A percentile compares a stretch with the other conserved stretches of the same genome.
Evolutionary conservation across 2,329 filamentous ascomycete species (phyloP).

Genomic region (Xenosphaeropsis pyriputrescens): DNA sequence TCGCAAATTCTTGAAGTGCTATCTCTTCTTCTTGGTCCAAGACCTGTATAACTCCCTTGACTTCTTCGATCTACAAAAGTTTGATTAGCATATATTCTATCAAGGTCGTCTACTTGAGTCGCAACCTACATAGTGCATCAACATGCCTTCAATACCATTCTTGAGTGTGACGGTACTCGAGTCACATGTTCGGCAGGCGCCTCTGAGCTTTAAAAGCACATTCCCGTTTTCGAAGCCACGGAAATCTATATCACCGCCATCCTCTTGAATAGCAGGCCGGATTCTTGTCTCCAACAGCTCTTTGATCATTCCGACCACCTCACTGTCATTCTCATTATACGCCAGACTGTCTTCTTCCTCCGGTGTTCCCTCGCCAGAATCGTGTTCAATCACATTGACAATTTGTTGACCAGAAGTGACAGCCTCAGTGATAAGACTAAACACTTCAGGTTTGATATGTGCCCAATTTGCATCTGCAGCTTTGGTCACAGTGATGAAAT

Average conservation of each 20-base stretch:
- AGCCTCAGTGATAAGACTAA: slow-evolving; percentile 85
- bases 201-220: slow-evolving; percentile 76
- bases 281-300: slow-evolving; percentile 92
- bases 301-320: slow-evolving; percentile 97
- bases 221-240: slow-evolving; percentile 76
- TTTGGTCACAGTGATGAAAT: slow-evolving; percentile 97
- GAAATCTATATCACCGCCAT: slow-evolving; percentile 95
- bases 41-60: slow-evolving; percentile 78
- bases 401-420: slow-evolving; percentile 73
- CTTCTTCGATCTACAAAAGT: slow-evolving; percentile 64
- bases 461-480: slow-evolving; percentile 80
- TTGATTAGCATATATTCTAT: slow-evolving; percentile 3
- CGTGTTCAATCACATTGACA: slow-evolving; percentile 55
- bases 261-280: slow-evolving; percentile 89
- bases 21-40: slow-evolving; percentile 83
- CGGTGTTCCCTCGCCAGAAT: slow-evolving; percentile 33
- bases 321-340: slow-evolving; percentile 82
- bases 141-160: slow-evolving; percentile 96
- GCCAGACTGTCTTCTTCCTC: slow-evolving; percentile 54
- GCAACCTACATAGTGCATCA: slow-evolving; percentile 79
- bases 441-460: slow-evolving; percentile 89
- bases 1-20: slow-evolving; percentile 71
- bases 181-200: slow-evolving; percentile 90
- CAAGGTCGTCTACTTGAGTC: not conserved
- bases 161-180: slow-evolving; percentile 93